Evolutionary conservation across 2,329 filamentous ascomycete genomes (phyloP), one percentile per base, ranked within the genome.

Genomic region (Diaporthe capsici): DNA sequence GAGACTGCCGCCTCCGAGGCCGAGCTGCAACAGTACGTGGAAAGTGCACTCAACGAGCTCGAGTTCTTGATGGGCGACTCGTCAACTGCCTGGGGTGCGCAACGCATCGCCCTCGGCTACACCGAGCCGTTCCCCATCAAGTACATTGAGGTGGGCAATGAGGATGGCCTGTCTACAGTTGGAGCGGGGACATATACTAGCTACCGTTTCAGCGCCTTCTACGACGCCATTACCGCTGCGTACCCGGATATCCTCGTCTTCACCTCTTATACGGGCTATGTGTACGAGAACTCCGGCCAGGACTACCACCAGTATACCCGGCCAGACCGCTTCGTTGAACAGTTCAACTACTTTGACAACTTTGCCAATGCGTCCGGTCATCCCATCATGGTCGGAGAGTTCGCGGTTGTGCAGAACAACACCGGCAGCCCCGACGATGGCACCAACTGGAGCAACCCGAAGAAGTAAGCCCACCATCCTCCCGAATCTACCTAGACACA

Each of bases 71-170:
- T 86, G 57, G 88, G 88, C 0, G 81, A 84, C 60, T 76, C 82
- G 0, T 82, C 83, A n/a, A 88, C 86, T 0, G 81, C 81, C 2
- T 88, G 85, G 77, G 88, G 88, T 34, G 84, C 85, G 13, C 80
- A 85, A 9, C 86, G 89, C n/a, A 87, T 86, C 7, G 82, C 85
- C 2, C 82, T 88, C 15, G 89, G 89, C 1, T 86, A 90, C 77
- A 82, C 87, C 1, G 81, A 87, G 20, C 88, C 89, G 1, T 90
- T 88, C 81, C 79, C 77, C 3, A 82, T 91, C 76, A 86, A 86
- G 20, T 88, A 86, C 73, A 85, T 90, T 61, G 89, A 90, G 79
- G 83, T 90, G 57, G 87, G 88, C 75, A 90, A 91, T 77, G 89
- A 91, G 79, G 89, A 91, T 77, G 84, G 86, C 77, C 81, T 89